phyloP scores from a whole-genome alignment of 305 asterid genomes.

The Fraxinus paxiana region DNA sequence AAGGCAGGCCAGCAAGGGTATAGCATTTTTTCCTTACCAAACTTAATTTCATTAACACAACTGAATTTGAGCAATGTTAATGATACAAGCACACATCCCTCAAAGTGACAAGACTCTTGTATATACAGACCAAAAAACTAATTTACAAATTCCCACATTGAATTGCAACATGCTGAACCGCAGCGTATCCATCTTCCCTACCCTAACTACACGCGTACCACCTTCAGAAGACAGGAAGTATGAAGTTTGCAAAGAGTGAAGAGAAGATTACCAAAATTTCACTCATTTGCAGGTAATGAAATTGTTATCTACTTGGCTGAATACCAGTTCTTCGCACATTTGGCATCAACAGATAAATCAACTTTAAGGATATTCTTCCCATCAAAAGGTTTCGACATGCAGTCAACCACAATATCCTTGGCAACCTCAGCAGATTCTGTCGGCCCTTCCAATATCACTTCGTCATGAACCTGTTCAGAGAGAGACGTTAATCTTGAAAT shows the following conservation, averaged over 20 bases:
- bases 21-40: neutral
- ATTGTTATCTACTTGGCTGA: constrained; percentile 64
- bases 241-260: neutral
- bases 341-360: constrained; percentile 87
- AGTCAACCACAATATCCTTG: constrained; percentile 76
- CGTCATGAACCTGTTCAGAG: constrained; percentile 75
- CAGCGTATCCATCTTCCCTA: neutral
- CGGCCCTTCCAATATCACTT: constrained; percentile 93
- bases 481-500: neutral
- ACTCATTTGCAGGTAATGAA: neutral
- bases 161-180: neutral
- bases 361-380: constrained; percentile 78
- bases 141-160: neutral
- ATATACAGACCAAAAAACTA: neutral
- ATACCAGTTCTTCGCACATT: constrained; percentile 93
- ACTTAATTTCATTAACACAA: neutral
- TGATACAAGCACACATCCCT: neutral
- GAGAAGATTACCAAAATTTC: neutral
- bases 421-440: constrained; percentile 80
- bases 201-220: neutral
- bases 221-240: constrained; percentile 11
- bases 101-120: neutral
- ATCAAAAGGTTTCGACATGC: constrained; percentile 85
- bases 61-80: neutral
- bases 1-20: neutral